Evolutionary conservation across 257 asterid genomes (phyloP), one percentile per base, ranked within the genome.

Genomic region (Penstemon barbatus): DNA sequence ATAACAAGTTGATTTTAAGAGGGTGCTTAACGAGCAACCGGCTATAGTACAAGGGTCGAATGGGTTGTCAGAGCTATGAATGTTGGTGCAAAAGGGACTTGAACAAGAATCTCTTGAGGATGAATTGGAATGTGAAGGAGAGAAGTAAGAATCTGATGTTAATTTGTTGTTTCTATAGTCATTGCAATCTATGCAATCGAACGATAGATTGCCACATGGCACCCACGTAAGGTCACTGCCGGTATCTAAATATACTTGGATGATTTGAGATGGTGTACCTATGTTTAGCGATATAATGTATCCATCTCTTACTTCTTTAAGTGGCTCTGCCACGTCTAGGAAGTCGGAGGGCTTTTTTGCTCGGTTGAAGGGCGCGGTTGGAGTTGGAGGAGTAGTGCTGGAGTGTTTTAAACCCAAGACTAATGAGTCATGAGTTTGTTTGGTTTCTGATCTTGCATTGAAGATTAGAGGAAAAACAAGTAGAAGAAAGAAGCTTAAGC

Each of bases 151-250:
- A 25, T 25, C 73, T 25, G 81, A 65, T 7, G 70, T 67, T 15
- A 72, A 37, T 45, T 80, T 80, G 61, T 56, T 75, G 62, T 77
- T 76, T 46, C 74, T 72, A 13, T 79, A 79, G 45, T 78, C 83
- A 8, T 76, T 73, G 59, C 94, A 89, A 5, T 86, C 89, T 12
- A 86, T 72, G 85, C 96, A 89, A 6, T 82, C 87, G 62, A 89
- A 84, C 1, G 89, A 76, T 18, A 81, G 65, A 54, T 78, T 86
- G 0, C 91, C 91, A 75, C 94, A 86, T 7, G 93, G 96, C 48
- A 89, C 91, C 96, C 96, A 89, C 13, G 93, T 84, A 9, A 89
- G 88, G 70, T 89, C 91, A 63, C 94, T 89, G n/a, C 96, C 94
- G 0, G 88, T 89, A 46, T 86, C 91, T 76, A 89, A 68, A 57